Evolutionary conservation across 805 yeast genomes (phyloP).

Genomic region (Candida maris): DNA sequence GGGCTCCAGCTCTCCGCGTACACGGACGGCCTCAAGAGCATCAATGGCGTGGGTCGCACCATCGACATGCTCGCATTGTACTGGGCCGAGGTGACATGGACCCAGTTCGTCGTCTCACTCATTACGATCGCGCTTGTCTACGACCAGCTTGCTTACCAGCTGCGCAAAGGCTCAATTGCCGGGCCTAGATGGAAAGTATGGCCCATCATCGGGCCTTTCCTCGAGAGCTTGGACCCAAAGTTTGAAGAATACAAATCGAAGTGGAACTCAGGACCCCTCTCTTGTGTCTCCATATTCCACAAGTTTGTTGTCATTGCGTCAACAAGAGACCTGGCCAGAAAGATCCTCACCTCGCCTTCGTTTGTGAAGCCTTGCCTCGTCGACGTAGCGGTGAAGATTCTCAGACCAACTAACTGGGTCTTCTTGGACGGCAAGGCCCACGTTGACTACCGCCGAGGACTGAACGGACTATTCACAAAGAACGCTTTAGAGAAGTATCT

Average conservation of each 20-base stretch:
- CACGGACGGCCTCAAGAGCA: constrained; percentile 5
- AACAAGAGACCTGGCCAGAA: constrained; percentile 81
- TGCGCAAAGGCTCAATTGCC: constrained; percentile 81
- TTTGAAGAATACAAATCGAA: constrained; percentile 89
- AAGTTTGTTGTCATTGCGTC: constrained; percentile 95
- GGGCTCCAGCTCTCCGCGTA: constrained; percentile 7
- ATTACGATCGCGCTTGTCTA: constrained; percentile 49
- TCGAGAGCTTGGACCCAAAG: constrained; percentile 92
- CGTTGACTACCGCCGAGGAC: constrained; percentile 83
- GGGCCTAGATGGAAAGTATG: constrained; percentile 87
- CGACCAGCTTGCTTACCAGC: constrained; percentile 77
- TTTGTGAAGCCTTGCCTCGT: constrained; percentile 97
- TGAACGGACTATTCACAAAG: constrained; percentile 85
- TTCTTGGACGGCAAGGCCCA: constrained; percentile 95
- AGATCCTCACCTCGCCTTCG: constrained; percentile 76
- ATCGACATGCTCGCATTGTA: constrained; percentile 2
- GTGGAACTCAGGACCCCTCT: constrained; percentile 91
- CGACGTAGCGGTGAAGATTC: constrained; percentile 90
- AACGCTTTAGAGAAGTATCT: constrained; percentile 79
- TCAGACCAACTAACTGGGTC: constrained; percentile 97
- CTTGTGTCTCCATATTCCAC: constrained; percentile 97
- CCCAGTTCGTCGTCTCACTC: constrained; percentile 46
- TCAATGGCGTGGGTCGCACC: constrained; percentile 4
- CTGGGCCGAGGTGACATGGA: constrained; percentile 43
- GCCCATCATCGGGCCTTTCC: constrained; percentile 95